Conservation (phyloP, 78 protist species). For the Acrasis kona region DNA sequence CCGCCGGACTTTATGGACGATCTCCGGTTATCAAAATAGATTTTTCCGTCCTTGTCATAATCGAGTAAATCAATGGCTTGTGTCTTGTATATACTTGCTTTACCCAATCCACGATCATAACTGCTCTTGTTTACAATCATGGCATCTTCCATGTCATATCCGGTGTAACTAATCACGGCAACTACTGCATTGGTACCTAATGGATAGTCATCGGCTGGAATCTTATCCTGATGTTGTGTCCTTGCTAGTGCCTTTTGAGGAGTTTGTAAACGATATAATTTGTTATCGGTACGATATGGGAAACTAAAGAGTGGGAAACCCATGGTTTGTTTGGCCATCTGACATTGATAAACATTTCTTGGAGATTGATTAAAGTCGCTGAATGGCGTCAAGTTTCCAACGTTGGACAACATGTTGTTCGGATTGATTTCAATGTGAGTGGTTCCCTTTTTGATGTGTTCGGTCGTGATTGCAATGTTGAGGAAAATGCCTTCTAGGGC, state of each 20-base stretch:
- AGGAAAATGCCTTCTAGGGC: slow-evolving; percentile 87
- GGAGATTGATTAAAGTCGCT: slow-evolving; percentile 95
- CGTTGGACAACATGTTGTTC: slow-evolving; percentile 60
- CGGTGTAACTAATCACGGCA: slow-evolving; percentile 97
- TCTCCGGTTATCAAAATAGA: background rate
- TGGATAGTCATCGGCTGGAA: slow-evolving; percentile 83
- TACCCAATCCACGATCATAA: slow-evolving; percentile 90
- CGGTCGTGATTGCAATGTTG: slow-evolving; percentile 56
- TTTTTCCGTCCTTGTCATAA: background rate
- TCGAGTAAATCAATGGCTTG: slow-evolving; percentile 33
- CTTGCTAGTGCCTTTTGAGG: slow-evolving; percentile 73
- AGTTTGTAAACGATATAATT: slow-evolving; percentile 69
- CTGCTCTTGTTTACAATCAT: slow-evolving; percentile 83
- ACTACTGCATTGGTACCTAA: slow-evolving; percentile 91
- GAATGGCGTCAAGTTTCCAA: slow-evolving; percentile 95
- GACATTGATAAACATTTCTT: slow-evolving; percentile 98
- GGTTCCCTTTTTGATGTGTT: slow-evolving; percentile 16
- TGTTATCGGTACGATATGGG: slow-evolving; percentile 86
- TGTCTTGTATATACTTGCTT: slow-evolving; percentile 70
- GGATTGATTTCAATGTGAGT: slow-evolving; percentile 77
- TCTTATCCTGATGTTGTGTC: slow-evolving; percentile 18
- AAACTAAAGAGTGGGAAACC: slow-evolving; percentile 73
- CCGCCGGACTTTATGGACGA: background rate
- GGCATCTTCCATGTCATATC: slow-evolving; percentile 85
- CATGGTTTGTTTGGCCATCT: slow-evolving; percentile 96